Evolutionary conservation across 1,284 basidiomycete genomes (phyloP), one percentile per base, ranked within the genome.

Genomic region (Termitomyces sp.): DNA sequence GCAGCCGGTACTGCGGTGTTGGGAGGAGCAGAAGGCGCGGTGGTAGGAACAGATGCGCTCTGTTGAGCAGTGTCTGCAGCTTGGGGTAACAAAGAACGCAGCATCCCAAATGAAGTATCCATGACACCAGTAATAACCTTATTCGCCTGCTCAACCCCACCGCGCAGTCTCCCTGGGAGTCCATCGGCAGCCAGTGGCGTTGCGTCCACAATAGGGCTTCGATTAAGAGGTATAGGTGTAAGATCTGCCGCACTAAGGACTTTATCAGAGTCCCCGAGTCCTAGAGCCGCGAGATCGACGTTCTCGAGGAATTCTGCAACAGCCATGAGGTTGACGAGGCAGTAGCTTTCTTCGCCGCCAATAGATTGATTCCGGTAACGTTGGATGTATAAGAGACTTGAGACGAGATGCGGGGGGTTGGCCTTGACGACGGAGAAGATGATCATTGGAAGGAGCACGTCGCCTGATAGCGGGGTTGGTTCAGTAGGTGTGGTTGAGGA

Each of bases 221-320:
- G 67, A 5, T 68, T 65, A 21, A 92, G 75, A 1, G 87, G 84
- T 53, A 93, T 90, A 0, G 90, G 90, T 1, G 85, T 83, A 31
- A 93, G 70, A 59, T 90, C 86, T 0, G 85, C 84, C 28, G 88
- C 82, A 62, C 89, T 89, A 52, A 74, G 59, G 6, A 72, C 70
- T 53, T 70, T 70, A 36, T 69, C 67, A 39, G 64, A 68, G 56
- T 86, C 84, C 5, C 83, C 82, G 8, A 97, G 73, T 0, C 94
- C 93, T 10, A 98, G 74, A 5, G 84, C 88, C 7, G 80, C 84
- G 50, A 95, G 75, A 68, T 95, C 92, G 24, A 97, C 92, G 64
- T 93, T 91, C 71, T 95, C 92, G 40, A 98, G 73, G 68, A 97
- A 98, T 65, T 96, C 93, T 2, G 92, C 90, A 1, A 94, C 94